Base-by-base conservation (phyloP, 2,329 filamentous ascomycete species). In the Arachnomyces sp. region DNA sequence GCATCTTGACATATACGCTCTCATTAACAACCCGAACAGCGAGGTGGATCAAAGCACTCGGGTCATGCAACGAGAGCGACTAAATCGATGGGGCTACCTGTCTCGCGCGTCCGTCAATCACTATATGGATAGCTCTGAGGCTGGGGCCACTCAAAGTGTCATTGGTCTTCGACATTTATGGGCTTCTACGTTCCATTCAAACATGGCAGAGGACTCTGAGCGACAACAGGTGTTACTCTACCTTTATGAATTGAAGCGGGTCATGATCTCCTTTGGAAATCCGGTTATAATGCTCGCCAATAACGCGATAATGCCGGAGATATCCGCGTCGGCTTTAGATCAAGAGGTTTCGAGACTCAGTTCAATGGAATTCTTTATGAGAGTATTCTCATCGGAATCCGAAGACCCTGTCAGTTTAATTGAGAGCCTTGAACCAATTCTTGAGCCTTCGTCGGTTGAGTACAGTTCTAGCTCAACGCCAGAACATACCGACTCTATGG, bases 291-390 rank as follows among this genome's bases (percentile, higher is more conserved):
- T 84, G 9, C 68, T 96, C 11, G 69, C 82, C 3, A 96, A 98
- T 59, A 96, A 94, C 55, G 76, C 79, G 1, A 76, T 89, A 14
- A 94, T 98, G 81, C 79, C 87, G 0, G 84, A 92, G 46, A 76
- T 98, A 36, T 95, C 90, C 0, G 66, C 79, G 2, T 73, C 76
- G n/a, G 85, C 87, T 0, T 81, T 92, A 6, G 89, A 96, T 47
- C 81, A 87, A 40, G 90, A 98, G 57, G 82, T 95, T 17, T 90
- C 86, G 9, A 88, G 89, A 53, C 73, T 96, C 28, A 94, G 86
- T 11, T 96, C 90, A 0, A 92, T 94, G 77, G 90, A 95, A 56
- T 96, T 96, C 60, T 96, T 98, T 61, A 73, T 88, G 37, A 85
- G 81, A 29, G 76, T 98, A 1, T 96, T 96, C 57, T 83, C 85